Evolutionary conservation across 2,329 filamentous ascomycete genomes (phyloP), one percentile per base, ranked within the genome.

Genomic region (Pseudocercospora vitis): DNA sequence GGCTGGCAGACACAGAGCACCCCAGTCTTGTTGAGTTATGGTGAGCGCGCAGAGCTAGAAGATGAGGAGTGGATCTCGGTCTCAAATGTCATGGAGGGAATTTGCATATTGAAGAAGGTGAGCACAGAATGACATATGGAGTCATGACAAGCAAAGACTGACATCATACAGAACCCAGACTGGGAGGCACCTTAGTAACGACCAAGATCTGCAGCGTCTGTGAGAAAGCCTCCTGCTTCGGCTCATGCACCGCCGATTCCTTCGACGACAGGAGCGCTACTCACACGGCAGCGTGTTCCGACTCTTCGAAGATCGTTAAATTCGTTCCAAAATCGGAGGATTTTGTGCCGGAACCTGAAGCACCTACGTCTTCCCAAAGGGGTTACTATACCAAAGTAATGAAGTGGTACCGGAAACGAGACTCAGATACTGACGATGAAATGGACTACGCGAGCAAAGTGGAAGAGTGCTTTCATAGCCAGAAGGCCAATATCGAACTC

Each of bases 1-100:
- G 94, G 94, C 49, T 99, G 94, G 94, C 94, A 99, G 76, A 99
- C 94, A 62, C 94, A 99, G 79, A 96, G 89, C 77, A 99, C 94
- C n/a, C 94, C 94, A 0, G 94, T 99, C 42, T 78, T 99, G 55
- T 78, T 99, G 65, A 87, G 89, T n/a, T 87, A 96, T 68, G 94
- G 95, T 24, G 94, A 99, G 78, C 82, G 95, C 66, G 94, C 94
- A 7, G 94, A 99, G 78, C 78, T 99, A 47, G 94, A 99, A 73
- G 94, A 99, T 67, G 94, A 99, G 76, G 86, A 99, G 76, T 99
- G 97, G 72, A 86, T 97, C 61, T 89, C 88, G 73, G 76, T 99
- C 68, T 95, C 86, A 71, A 94, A 85, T 76, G 95, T 86, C 49
- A 80, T 99, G 58, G 94, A 99, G 76, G 94, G 94, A 26, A 79